Percentiles rank a stretch among this genome's conserved stretches.
These are phyloP conservation scores for Inonotus obliquus DNA, from an alignment of 1,284 basidiomycete species.

Conservation along the genomic window DNA sequence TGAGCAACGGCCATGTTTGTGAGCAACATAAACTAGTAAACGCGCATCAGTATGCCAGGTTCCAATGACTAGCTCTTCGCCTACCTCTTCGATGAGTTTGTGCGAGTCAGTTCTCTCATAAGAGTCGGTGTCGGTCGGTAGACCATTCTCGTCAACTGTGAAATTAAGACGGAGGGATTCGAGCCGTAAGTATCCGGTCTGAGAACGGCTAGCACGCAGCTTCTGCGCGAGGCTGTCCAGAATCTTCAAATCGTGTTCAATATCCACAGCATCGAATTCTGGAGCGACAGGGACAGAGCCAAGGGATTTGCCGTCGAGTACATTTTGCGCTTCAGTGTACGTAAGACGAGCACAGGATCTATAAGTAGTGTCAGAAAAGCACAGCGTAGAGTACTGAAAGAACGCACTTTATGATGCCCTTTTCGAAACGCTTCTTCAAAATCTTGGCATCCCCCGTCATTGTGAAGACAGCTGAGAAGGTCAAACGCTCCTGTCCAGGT, in stretches of 20 bases:
- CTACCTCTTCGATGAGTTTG: slow-evolving; percentile 84
- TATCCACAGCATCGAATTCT: slow-evolving; percentile 53
- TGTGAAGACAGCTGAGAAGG: slow-evolving; percentile 87
- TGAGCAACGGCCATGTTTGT: slow-evolving; percentile 90
- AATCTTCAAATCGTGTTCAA: slow-evolving; percentile 74
- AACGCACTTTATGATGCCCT: slow-evolving; percentile 81
- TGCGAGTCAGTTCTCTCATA: slow-evolving; percentile 71
- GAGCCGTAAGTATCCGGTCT: slow-evolving; percentile 77
- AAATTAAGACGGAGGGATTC: slow-evolving; percentile 76
- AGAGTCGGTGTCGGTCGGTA: slow-evolving; percentile 76
- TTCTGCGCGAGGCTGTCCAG: slow-evolving; percentile 71
- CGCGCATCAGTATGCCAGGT: slow-evolving; percentile 7
- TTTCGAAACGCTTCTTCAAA: slow-evolving; percentile 87
- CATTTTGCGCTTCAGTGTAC: slow-evolving; percentile 77
- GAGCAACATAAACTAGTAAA: slow-evolving; percentile 82
- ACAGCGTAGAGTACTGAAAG: neutral
- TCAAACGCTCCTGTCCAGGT: slow-evolving; percentile 82
- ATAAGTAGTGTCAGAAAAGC: neutral
- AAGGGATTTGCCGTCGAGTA: slow-evolving; percentile 73
- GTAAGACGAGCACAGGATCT: slow-evolving; percentile 86
- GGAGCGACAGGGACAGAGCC: slow-evolving; percentile 47
- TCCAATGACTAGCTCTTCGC: slow-evolving; percentile 12
- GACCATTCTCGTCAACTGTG: slow-evolving; percentile 76
- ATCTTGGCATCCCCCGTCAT: slow-evolving; percentile 82
- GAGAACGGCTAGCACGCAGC: slow-evolving; percentile 71